These are phyloP conservation scores for Panaeolus cyanescens DNA, from an alignment of 768 basidiomycete species.

Conservation along the genomic window DNA sequence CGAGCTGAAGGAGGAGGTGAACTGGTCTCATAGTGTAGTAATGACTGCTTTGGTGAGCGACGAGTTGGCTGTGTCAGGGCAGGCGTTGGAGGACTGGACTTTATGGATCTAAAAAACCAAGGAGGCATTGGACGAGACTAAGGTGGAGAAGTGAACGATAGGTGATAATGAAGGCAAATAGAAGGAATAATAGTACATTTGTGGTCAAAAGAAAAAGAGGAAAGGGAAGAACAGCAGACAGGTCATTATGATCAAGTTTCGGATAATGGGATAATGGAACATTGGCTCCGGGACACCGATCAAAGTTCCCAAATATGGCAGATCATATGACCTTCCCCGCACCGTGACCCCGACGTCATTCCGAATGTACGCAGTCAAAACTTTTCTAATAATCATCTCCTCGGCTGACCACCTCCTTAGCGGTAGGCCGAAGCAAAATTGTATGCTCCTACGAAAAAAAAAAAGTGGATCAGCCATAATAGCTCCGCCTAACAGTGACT, in stretches of 20 bases:
- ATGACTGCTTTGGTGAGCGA: slow-evolving; percentile 29
- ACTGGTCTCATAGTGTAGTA: slow-evolving; percentile 65
- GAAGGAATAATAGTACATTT: slow-evolving; percentile 21
- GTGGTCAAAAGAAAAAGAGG: slow-evolving; percentile 13
- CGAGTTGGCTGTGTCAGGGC: slow-evolving; percentile 23
- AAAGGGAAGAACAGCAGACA: slow-evolving; percentile 5
- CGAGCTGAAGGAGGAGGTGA: slow-evolving; percentile 74
- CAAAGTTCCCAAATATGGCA: slow-evolving; percentile 15
- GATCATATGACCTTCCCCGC: slow-evolving; percentile 25
- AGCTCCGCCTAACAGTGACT: neutral
- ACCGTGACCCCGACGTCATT: slow-evolving; percentile 21
- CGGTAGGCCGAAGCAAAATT: slow-evolving; percentile 80
- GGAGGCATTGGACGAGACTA: slow-evolving; percentile 17
- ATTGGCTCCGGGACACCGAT: slow-evolving; percentile 15
- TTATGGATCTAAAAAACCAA: slow-evolving; percentile 22
- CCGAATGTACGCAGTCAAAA: neutral
- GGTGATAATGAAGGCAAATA: slow-evolving; percentile 10
- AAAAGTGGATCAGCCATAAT: neutral
- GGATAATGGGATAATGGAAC: slow-evolving; percentile 24
- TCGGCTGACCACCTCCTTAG: slow-evolving; percentile 82
- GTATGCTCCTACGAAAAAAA: slow-evolving; percentile 69
- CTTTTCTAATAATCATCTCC: slow-evolving; percentile 73
- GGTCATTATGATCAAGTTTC: slow-evolving; percentile 18
- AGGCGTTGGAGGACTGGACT: slow-evolving; percentile 11
- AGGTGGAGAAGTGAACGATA: slow-evolving; percentile 11